Base-by-base conservation (phyloP, 148 eudicot species). In the Talinum fruticosum region DNA sequence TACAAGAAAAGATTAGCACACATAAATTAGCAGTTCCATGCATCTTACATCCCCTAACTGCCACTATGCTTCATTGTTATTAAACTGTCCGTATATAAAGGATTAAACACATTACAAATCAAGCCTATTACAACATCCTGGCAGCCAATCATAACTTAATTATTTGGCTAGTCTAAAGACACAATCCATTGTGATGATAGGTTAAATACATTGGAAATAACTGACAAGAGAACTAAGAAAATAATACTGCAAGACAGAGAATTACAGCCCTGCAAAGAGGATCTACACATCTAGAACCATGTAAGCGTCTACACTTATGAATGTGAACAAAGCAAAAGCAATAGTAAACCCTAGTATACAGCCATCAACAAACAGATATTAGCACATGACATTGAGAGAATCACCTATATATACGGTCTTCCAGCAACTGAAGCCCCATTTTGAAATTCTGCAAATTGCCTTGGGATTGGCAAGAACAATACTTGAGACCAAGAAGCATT, bases 401-500 rank as follows among this genome's bases (percentile, higher is more conserved):
- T 77, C 75, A 96, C 99, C 99, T 79, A 78, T 93, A 93, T 77
- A 96, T 88, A 24, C 95, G 91, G 83, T 96, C 99, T 87, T 96
- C 99, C 69, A 96, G 90, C 75, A 96, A 83, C 86, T 91, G 97
- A 84, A 96, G 94, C 79, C 99, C 99, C 79, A 87, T 78, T 85
- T 79, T 91, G 79, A 91, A 90, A 68, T 86, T 85, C 73, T 89
- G 93, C 82, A 96, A 83, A 87, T 91, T 93, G 38, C 90, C 91
- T 89, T 91, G 97, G 72, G 87, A 87, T 78, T 88, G 91, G 87
- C 98, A 96, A 68, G 98, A 89, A 73, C 97, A 91, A 64, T 87
- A 89, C 84, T 93, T 91, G n/a, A 96, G 91, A 74, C 99, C 99
- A 76, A 93, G 93, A 68, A 91, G 94, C 99, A 96, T 93, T 59